phyloP scores from a whole-genome alignment of 192 early-diverging fungal species.

The Umbelopsis vinacea region DNA sequence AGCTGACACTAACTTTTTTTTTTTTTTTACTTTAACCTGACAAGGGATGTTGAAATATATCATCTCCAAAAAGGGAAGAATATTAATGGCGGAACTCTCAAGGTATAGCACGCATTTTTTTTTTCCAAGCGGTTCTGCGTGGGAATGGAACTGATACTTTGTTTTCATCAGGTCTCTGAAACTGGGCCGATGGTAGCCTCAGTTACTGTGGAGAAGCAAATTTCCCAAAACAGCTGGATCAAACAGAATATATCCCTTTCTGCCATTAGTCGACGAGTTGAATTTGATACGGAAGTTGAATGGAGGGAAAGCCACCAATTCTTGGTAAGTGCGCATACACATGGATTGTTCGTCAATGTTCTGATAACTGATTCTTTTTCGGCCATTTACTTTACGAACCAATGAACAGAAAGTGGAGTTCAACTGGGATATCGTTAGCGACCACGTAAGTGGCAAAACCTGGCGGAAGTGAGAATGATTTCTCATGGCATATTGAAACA shows the following conservation, averaged over 20 bases:
- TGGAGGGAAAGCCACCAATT: conserved; percentile 93
- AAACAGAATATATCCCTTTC: conserved; percentile 81
- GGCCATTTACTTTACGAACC: neutral
- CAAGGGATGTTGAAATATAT: conserved; percentile 85
- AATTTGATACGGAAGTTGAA: conserved; percentile 87
- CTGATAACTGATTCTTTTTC: neutral
- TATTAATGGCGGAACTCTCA: conserved; percentile 51
- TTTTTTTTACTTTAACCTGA: neutral
- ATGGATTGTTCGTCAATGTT: no score
- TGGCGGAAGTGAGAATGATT: neutral
- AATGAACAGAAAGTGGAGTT: conserved; percentile 86
- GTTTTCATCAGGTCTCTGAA: conserved; percentile 59
- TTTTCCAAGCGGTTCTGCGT: no score
- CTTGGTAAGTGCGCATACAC: conserved; percentile 53
- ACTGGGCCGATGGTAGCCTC: conserved; percentile 85
- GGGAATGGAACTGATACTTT: neutral
- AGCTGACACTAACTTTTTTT: neutral
- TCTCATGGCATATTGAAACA: neutral
- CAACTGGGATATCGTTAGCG: conserved; percentile 80
- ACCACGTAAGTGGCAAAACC: conserved; percentile 44
- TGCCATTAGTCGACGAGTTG: conserved; percentile 69
- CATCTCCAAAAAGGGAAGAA: conserved; percentile 83
- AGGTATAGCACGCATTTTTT: conserved; percentile 31
- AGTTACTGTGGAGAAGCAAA: conserved; percentile 60
- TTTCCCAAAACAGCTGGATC: conserved; percentile 71